Base-by-base conservation (phyloP, 352 stramenopile species). In the Elongisporangium anandrum region DNA sequence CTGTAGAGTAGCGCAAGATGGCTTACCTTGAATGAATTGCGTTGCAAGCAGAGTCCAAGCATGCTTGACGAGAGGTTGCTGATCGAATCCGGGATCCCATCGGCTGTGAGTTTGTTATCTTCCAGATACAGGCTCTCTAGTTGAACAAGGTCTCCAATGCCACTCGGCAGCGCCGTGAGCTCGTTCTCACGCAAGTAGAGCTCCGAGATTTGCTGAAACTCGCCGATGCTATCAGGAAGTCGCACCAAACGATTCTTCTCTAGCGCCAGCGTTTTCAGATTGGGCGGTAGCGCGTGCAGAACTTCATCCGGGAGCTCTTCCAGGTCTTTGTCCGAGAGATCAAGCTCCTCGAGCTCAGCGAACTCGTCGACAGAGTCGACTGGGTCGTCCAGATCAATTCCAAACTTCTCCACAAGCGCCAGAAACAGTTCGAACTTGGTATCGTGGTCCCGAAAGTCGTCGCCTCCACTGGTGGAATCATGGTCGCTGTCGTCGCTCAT, bases 81-180 rank as follows among this genome's bases (percentile, higher is more conserved):
- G 38, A 96, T 72, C 17, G 63, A 60, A 17, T 76, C 57, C 0
- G 85, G 85, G 56, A 96, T 79, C 6, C 83, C 77, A 3, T 75
- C 66, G 9, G 60, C 66, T 19, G 79, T 88, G 50, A 96, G 58
- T 34, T 83, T 68, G 56, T 96, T 96, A 61, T 94, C 85, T 74
- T 96, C 87, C 24, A 96, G 65, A 24, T 94, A 96, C 15, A 96
- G 34, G 54, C 75, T 88, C 66, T 96, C 85, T 20, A 96, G 75
- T 20, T 85, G 71, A 7, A 66, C 55, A 0, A 93, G 66, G 6
- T 86, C 59, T 13, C 76, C 67, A 39, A 95, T 84, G 17, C 64
- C 67, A 5, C 59, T 23, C 0, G 87, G 79, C 21, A 96, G 64
- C 17, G 59, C 61, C 5, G 56, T 69, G 39, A 96, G 67, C 51